A percentile compares a stretch with the other conserved stretches of the same genome.
phyloP scores from a whole-genome alignment of 2,329 filamentous ascomycete species.

The Exophiala oligosperma region DNA sequence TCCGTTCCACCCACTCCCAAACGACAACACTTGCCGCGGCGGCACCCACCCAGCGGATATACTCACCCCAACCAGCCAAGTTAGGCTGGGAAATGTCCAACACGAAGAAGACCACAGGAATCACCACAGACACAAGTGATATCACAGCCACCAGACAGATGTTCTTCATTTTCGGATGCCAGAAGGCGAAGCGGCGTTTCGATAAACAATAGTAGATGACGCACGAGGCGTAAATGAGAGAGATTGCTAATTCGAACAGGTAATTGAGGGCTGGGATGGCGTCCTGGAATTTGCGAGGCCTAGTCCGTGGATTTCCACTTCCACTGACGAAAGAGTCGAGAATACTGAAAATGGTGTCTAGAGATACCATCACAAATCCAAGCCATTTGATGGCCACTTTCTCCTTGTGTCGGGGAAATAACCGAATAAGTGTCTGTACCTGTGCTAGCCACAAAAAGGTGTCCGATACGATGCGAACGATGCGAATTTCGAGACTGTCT shows the following conservation, averaged over 20 bases:
- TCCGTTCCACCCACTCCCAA: slow-evolving; percentile 97
- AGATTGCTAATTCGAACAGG: slow-evolving; percentile 82
- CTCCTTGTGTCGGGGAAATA: slow-evolving; percentile 95
- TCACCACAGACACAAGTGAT: slow-evolving; percentile 77
- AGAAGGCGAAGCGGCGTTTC: slow-evolving; percentile 88
- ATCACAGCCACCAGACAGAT: slow-evolving; percentile 78
- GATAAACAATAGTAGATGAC: slow-evolving; percentile 92
- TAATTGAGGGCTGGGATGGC: slow-evolving; percentile 90
- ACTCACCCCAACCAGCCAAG: slow-evolving; percentile 90
- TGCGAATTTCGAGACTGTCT: slow-evolving; percentile 79
- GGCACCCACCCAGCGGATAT: slow-evolving; percentile 93
- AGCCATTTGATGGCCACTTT: slow-evolving; percentile 99
- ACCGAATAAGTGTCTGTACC: slow-evolving; percentile 90
- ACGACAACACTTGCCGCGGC: slow-evolving; percentile 94
- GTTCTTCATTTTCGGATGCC: slow-evolving; percentile 86
- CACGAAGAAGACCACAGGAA: slow-evolving; percentile 91
- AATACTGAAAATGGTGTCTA: slow-evolving; percentile 87
- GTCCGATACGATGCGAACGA: slow-evolving; percentile 90
- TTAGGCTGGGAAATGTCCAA: slow-evolving; percentile 83
- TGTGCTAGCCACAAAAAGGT: slow-evolving; percentile 97
- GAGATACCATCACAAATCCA: slow-evolving; percentile 85
- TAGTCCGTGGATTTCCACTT: slow-evolving; percentile 48
- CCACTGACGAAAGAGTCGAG: slow-evolving; percentile 79
- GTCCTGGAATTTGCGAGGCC: slow-evolving; percentile 77
- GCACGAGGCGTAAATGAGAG: slow-evolving; percentile 87